Percentiles rank a stretch among this genome's conserved stretches.
phyloP scores from a whole-genome alignment of 2,329 filamentous ascomycete genomes.

The Verruconis gallopava region DNA sequence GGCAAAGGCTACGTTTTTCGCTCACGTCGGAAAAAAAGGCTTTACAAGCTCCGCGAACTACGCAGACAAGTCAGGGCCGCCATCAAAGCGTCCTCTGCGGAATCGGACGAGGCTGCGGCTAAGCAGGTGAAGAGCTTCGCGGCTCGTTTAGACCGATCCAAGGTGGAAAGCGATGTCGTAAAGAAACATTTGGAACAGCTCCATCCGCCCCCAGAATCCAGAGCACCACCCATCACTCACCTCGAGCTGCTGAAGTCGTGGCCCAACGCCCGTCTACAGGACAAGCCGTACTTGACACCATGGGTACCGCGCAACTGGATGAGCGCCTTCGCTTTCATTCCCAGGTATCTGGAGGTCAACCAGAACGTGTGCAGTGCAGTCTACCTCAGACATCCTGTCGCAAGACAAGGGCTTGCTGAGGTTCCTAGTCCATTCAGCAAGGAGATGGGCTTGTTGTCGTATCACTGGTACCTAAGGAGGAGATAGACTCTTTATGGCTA shows the following conservation, averaged over 20 bases:
- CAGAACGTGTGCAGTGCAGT: constrained; percentile 93
- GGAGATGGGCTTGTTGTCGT: constrained; percentile 64
- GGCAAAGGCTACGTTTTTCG: neutral
- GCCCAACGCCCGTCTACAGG: constrained; percentile 56
- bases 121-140: neutral
- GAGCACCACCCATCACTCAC: constrained; percentile 9
- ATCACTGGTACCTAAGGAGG: constrained; percentile 86
- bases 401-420: constrained; percentile 61
- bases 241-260: neutral
- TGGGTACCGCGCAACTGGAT: constrained; percentile 83
- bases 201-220: constrained; percentile 29
- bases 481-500: too few relatives aligned
- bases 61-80: neutral
- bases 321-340: constrained; percentile 87
- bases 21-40: neutral
- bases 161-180: neutral
- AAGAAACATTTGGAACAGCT: neutral
- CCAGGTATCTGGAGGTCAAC: constrained; percentile 92
- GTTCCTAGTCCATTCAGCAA: constrained; percentile 65
- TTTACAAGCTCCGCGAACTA: neutral
- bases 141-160: neutral
- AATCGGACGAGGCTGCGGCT: neutral
- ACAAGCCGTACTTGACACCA: constrained; percentile 77
- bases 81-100: constrained; percentile 1
- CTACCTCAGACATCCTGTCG: constrained; percentile 88